Percentiles rank a stretch among this genome's conserved stretches.
Evolutionary conservation across 345 rosid species (phyloP).

Genomic region (Gossypium sturtianum): DNA sequence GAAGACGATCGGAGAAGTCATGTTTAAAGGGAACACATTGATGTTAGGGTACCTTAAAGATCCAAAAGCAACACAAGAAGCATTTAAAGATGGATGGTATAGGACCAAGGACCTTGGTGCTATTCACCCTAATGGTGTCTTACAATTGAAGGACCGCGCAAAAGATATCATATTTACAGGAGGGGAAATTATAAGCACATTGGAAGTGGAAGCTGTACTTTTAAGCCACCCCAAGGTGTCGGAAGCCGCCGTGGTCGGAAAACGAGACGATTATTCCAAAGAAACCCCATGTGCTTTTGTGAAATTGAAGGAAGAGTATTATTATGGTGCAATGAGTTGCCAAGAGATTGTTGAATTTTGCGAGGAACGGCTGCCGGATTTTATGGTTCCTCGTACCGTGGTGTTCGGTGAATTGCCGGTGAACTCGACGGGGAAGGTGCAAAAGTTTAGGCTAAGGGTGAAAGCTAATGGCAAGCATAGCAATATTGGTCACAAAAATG

Average conservation of each 20-base stretch:
- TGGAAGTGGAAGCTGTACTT: slow-evolving; percentile 41
- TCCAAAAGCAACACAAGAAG: slow-evolving; percentile 37
- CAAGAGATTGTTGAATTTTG: slow-evolving; percentile 36
- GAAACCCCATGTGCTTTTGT: slow-evolving; percentile 44
- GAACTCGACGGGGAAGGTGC: slow-evolving; percentile 46
- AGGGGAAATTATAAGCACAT: slow-evolving; percentile 30
- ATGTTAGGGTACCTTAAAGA: slow-evolving; percentile 57
- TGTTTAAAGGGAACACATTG: slow-evolving; percentile 45
- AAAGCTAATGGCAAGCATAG: slow-evolving; percentile 23
- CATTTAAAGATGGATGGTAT: slow-evolving; percentile 54
- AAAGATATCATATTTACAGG: slow-evolving; percentile 30
- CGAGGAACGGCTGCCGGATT: slow-evolving; percentile 15
- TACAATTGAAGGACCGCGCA: slow-evolving; percentile 61
- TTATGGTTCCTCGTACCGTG: slow-evolving; percentile 34
- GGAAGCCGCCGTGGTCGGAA: slow-evolving; percentile 46
- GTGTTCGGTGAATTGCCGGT: slow-evolving; percentile 43
- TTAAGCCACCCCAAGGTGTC: slow-evolving; percentile 33
- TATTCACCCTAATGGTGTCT: slow-evolving; percentile 36
- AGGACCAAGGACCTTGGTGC: slow-evolving; percentile 57
- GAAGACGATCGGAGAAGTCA: slow-evolving; percentile 50
- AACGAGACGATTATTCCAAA: slow-evolving; percentile 15
- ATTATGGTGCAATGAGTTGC: background rate
- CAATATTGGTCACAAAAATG: background rate
- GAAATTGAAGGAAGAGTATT: slow-evolving; percentile 33
- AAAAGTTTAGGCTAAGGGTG: slow-evolving; percentile 37